Base-by-base conservation (phyloP, 2,329 filamentous ascomycete species). In the Calonectria hongkongensis region DNA sequence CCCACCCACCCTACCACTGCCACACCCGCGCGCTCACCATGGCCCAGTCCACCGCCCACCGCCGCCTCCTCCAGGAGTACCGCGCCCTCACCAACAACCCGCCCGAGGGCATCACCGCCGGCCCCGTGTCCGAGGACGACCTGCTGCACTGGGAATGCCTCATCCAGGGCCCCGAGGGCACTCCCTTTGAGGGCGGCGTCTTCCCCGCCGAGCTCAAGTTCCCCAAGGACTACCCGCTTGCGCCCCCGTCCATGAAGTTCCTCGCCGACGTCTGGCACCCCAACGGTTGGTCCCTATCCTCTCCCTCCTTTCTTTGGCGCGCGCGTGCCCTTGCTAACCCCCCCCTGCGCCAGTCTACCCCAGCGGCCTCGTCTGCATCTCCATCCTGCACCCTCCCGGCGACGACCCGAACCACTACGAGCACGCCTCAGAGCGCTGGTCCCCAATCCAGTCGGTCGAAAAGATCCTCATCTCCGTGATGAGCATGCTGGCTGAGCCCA, bases 341-440 rank as follows among this genome's bases (percentile, higher is more conserved):
- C 21, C 4, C n/a, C 45, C 4, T 12, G 41, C 41, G 18, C 48
- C 76, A 98, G 96, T 98, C 66, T 98, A 98, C 83, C 91, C 94
- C 18, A 96, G 94, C 83, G 96, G 96, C 75, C 91, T 96, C 21
- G 97, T 98, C 79, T 98, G 96, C 87, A 98, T 98, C 81, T 98
- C 95, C n/a, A 98, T 98, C 86, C 92, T 98, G 2, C 96, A 98
- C 85, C 94, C 96, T 3, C 96, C 96, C 3, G 96, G 97, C 80
- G 96, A 98, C 86, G 96, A 98, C 85, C 97, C 97, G 68, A 98
- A 98, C 87, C 96, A 98, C 88, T 98, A 98, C 89, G 96, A 98
- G 85, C 94, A 96, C 80, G 96, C 97, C 9, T 95, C 94, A 1
- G 97, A 98, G 87, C 93, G 96, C 75, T 98, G 96, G 96, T 96